Percentiles rank a stretch among this genome's conserved stretches.
Conservation (phyloP, 1,139 yeast genomes). For the Geotrichum phurueaensis region DNA sequence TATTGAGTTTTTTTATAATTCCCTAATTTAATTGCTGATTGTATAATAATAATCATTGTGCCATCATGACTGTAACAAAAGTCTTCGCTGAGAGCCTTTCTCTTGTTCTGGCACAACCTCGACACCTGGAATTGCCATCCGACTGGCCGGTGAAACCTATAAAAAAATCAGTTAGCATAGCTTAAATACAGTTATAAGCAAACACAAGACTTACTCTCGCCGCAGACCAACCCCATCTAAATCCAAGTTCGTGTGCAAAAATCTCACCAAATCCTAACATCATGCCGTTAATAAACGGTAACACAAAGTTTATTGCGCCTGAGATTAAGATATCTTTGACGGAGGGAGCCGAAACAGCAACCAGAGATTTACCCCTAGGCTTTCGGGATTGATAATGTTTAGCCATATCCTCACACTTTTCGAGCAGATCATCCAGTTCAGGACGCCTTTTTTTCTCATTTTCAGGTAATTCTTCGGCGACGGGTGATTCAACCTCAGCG, state of each 20-base stretch:
- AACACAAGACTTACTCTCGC: constrained; percentile 47
- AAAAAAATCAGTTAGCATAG: neutral
- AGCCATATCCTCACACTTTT: neutral
- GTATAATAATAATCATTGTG: neutral
- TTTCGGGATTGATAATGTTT: neutral
- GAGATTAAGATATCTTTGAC: constrained; percentile 12
- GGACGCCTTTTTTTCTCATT: neutral
- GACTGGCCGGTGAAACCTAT: constrained; percentile 17
- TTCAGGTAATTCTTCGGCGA: neutral
- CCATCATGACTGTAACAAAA: constrained; percentile 15
- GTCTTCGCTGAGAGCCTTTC: constrained; percentile 8
- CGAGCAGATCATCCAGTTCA: neutral
- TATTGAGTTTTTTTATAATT: neutral
- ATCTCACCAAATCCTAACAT: constrained; percentile 97
- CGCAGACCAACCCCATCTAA: constrained; percentile 70
- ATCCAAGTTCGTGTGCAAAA: constrained; percentile 87
- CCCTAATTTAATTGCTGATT: neutral
- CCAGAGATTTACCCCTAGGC: neutral
- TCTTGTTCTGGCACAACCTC: constrained; percentile 15
- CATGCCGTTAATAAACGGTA: constrained; percentile 89
- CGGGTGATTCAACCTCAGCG: neutral
- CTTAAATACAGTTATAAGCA: neutral
- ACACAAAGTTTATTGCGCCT: constrained; percentile 60
- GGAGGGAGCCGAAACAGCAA: neutral
- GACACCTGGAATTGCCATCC: constrained; percentile 16